These are phyloP conservation scores for Amanita fuliginea DNA, from an alignment of 768 basidiomycete species.

Conservation along the genomic window DNA sequence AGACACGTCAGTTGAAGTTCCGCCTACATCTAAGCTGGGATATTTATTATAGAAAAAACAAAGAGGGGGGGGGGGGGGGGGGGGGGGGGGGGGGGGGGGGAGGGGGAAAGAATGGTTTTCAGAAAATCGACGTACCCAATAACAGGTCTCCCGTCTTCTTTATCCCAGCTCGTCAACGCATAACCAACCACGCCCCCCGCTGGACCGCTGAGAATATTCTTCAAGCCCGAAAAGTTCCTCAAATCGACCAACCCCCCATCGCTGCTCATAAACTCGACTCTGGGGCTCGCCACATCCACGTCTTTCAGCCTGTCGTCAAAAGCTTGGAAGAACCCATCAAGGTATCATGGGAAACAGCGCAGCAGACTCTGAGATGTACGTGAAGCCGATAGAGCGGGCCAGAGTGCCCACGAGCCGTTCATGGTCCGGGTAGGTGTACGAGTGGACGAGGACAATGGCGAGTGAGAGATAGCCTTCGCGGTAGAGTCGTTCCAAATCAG, in stretches of 20 bases:
- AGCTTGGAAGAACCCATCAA: conserved; percentile 85
- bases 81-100: too few relatives aligned
- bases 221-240: conserved; percentile 82
- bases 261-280: conserved; percentile 94
- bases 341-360: conserved; percentile 89
- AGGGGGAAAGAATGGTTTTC: background rate
- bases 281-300: conserved; percentile 42
- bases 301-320: conserved; percentile 70
- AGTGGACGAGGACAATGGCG: conserved; percentile 85
- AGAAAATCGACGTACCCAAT: conserved; percentile 56
- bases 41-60: background rate
- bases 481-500: conserved; percentile 61
- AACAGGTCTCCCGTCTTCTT: conserved; percentile 54
- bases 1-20: conserved; percentile 93
- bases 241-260: conserved; percentile 81
- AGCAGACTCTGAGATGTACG: conserved; percentile 81
- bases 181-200: conserved; percentile 96
- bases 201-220: conserved; percentile 87
- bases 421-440: conserved; percentile 86
- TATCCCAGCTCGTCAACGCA: conserved; percentile 87
- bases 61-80: too few relatives aligned
- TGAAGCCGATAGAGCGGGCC: conserved; percentile 77
- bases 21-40: conserved; percentile 81
- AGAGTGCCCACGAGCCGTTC: conserved; percentile 62
- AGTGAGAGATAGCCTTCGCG: conserved; percentile 79